phyloP scores from a whole-genome alignment of 2,329 filamentous ascomycete species.

The Fusarium sp. region DNA sequence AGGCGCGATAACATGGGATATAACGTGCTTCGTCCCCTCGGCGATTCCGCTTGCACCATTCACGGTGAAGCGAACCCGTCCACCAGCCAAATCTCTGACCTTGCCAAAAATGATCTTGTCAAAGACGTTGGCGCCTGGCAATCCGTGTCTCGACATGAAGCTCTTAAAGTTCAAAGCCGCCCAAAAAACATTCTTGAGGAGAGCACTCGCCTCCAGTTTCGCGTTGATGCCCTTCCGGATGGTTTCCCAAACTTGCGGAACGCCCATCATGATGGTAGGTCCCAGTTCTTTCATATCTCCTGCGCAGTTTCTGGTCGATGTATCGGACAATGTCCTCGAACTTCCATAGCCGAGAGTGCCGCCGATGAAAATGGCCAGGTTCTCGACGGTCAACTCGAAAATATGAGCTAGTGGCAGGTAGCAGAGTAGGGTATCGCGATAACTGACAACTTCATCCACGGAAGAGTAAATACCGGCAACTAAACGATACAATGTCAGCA shows the following conservation, averaged over 20 bases:
- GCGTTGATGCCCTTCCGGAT: constrained; percentile 91
- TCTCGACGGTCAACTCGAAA: constrained; percentile 95
- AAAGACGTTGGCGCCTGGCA: constrained; percentile 77
- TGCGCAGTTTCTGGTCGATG: constrained; percentile 86
- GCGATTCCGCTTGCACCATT: constrained; percentile 95
- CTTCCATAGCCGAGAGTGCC: constrained; percentile 93
- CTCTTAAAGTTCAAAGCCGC: constrained; percentile 69
- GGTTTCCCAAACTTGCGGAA: constrained; percentile 96
- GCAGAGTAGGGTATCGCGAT: constrained; percentile 82
- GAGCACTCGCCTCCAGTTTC: constrained; percentile 77
- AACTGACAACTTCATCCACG: constrained; percentile 80
- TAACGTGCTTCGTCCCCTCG: constrained; percentile 86
- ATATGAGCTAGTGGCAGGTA: constrained; percentile 97
- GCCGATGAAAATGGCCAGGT: constrained; percentile 86
- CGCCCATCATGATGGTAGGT: constrained; percentile 90
- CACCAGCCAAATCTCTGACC: constrained; percentile 89
- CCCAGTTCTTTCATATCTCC: constrained; percentile 93
- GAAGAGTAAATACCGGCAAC: constrained; percentile 84
- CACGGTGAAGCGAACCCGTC: constrained; percentile 86
- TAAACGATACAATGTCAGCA: constrained; percentile 16
- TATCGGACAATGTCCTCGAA: constrained; percentile 86
- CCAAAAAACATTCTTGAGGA: constrained; percentile 84
- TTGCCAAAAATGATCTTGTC: constrained; percentile 90
- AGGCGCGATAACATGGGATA: constrained; percentile 90
- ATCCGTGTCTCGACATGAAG: constrained; percentile 66